Evolutionary conservation across 73 alveolate species (phyloP).

Genomic region (Paraurostyla sp.): DNA sequence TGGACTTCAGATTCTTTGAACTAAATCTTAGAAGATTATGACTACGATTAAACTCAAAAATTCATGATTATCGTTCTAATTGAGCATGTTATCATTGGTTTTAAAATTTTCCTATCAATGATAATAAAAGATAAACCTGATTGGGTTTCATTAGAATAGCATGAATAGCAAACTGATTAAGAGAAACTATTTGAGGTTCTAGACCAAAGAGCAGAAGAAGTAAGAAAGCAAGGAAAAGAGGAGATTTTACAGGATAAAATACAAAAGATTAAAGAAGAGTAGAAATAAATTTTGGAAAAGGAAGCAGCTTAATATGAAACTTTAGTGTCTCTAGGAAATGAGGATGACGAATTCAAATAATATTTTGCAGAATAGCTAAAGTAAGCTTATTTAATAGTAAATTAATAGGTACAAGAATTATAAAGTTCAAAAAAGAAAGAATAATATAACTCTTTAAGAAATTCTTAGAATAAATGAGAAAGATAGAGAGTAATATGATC

Average conservation of each 20-base stretch:
- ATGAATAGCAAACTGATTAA: not conserved
- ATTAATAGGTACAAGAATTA: too few species aligned
- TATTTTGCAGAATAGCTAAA: too few species aligned
- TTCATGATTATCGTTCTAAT: constrained; percentile 23
- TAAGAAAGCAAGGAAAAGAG: not conserved
- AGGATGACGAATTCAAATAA: too few species aligned
- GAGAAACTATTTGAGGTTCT: not conserved
- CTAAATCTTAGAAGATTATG: not conserved
- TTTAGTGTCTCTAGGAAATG: too few species aligned
- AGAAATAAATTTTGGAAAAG: too few species aligned
- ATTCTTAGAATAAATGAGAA: too few species aligned
- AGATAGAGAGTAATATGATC: too few species aligned
- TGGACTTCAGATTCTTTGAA: not conserved
- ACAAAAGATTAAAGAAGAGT: not conserved
- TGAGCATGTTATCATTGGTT: constrained; percentile 28
- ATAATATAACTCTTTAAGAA: too few species aligned
- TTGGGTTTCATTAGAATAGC: not conserved
- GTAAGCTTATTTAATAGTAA: too few species aligned
- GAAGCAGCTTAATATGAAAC: too few species aligned
- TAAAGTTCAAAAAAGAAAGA: too few species aligned
- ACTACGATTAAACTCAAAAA: not conserved
- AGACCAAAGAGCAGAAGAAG: not conserved
- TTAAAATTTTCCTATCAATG: not conserved
- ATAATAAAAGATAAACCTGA: constrained; percentile 14
- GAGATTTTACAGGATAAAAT: not conserved